Evolutionary conservation across 768 basidiomycete genomes (phyloP).

Genomic region (Coprinopsis strossmayeri): DNA sequence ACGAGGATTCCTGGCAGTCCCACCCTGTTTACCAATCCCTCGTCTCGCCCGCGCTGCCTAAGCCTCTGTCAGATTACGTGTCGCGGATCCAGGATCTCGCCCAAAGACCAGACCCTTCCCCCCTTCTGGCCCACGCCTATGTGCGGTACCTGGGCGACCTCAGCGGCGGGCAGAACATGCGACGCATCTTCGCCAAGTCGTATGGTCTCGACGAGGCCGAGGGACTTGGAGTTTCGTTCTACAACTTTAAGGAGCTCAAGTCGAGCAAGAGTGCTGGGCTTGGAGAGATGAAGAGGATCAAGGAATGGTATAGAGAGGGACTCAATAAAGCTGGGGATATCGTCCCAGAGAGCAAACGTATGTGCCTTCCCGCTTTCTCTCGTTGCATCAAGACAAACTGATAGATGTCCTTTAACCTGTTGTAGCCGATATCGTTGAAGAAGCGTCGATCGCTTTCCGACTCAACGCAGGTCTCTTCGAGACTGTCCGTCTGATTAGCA

Average conservation of each 20-base stretch:
- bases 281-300: slow-evolving; percentile 66
- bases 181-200: slow-evolving; percentile 54
- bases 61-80: slow-evolving; percentile 44
- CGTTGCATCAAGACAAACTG: too few relatives aligned
- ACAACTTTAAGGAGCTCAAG: slow-evolving; percentile 55
- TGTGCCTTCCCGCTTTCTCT: slow-evolving; percentile 7
- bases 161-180: slow-evolving; percentile 70
- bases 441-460: slow-evolving; percentile 42
- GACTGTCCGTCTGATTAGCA: slow-evolving; percentile 20
- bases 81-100: slow-evolving; percentile 45
- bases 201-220: slow-evolving; percentile 49
- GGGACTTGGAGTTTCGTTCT: slow-evolving; percentile 59
- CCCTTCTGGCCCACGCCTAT: slow-evolving; percentile 71
- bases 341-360: slow-evolving; percentile 36
- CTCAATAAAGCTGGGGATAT: slow-evolving; percentile 45
- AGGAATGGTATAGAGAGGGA: slow-evolving; percentile 60
- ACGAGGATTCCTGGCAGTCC: slow-evolving; percentile 44
- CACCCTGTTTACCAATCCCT: slow-evolving; percentile 49
- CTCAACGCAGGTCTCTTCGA: slow-evolving; percentile 43
- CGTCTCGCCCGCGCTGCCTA: slow-evolving; percentile 35
- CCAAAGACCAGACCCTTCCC: slow-evolving; percentile 36
- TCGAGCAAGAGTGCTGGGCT: slow-evolving; percentile 38
- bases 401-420: background rate
- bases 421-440: slow-evolving; percentile 38
- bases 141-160: slow-evolving; percentile 81